Conservation (phyloP, 75 land plant species). For the Cunninghamia lanceolata region DNA sequence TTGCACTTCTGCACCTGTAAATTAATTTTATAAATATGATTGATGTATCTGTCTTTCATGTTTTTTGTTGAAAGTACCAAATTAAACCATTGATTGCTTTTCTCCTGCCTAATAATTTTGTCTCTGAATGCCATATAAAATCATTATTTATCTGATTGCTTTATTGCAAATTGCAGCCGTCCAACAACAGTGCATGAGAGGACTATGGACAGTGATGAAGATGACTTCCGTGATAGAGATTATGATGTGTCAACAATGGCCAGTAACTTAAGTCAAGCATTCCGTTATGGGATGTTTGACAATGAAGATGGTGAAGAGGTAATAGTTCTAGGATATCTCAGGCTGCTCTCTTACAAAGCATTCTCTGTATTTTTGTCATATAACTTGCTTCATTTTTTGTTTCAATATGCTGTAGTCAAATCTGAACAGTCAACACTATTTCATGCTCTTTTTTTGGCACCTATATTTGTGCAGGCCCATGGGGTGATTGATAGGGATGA, state of each 20-base stretch:
- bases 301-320: slow-evolving; percentile 90
- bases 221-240: slow-evolving; percentile 88
- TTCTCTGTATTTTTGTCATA: background rate
- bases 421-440: background rate
- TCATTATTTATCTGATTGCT: background rate
- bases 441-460: background rate
- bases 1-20: background rate
- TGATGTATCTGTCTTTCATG: background rate
- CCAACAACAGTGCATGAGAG: slow-evolving; percentile 83
- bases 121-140: background rate
- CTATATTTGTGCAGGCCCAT: slow-evolving; percentile 44
- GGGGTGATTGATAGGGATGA: slow-evolving; percentile 92
- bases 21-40: background rate
- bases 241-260: slow-evolving; percentile 92
- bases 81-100: background rate
- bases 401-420: background rate
- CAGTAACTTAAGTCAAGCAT: slow-evolving; percentile 84
- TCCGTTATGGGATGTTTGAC: slow-evolving; percentile 74
- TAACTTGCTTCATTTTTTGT: background rate
- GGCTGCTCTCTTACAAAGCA: background rate
- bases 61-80: background rate
- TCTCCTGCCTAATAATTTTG: background rate
- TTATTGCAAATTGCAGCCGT: slow-evolving; percentile 48
- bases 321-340: background rate
- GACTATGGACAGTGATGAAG: slow-evolving; percentile 91